Conservation (phyloP, 768 basidiomycete species). For the Hemileccinum impolitum region DNA sequence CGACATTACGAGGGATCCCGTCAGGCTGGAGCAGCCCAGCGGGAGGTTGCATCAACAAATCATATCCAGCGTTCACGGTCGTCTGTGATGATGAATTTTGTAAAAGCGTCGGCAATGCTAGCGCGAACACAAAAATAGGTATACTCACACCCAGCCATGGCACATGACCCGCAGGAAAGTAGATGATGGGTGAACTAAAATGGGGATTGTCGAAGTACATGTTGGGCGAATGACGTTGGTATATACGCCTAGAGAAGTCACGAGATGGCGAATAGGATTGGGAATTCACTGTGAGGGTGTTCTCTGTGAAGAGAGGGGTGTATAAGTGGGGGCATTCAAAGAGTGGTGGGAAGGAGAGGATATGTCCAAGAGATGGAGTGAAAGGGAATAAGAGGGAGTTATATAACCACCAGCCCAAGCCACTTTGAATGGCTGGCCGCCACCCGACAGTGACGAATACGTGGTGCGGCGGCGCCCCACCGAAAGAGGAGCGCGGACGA, state of each 20-base stretch:
- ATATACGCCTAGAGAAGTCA: neutral
- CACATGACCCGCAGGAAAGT: neutral
- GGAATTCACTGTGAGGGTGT: neutral
- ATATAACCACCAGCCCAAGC: neutral
- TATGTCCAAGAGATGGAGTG: too few relatives aligned
- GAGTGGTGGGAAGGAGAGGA: too few relatives aligned
- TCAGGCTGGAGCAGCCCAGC: neutral
- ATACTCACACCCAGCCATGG: slow-evolving; percentile 7
- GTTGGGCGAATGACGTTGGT: neutral
- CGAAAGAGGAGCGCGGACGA: too few relatives aligned
- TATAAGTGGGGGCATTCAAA: neutral
- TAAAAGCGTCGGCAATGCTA: neutral
- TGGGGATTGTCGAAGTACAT: neutral
- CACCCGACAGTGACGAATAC: too few relatives aligned
- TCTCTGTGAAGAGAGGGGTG: neutral
- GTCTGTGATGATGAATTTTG: neutral
- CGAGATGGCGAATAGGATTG: neutral
- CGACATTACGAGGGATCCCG: too few relatives aligned
- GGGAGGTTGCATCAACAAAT: neutral
- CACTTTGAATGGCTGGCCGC: too few relatives aligned
- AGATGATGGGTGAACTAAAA: neutral
- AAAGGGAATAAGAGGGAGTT: too few relatives aligned
- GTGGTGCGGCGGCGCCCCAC: too few relatives aligned
- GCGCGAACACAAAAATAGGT: neutral
- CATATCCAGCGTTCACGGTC: slow-evolving; percentile 1